These are phyloP conservation scores for Calonectria pauciramosa DNA, from an alignment of 2,329 filamentous ascomycete species.

Conservation along the genomic window DNA sequence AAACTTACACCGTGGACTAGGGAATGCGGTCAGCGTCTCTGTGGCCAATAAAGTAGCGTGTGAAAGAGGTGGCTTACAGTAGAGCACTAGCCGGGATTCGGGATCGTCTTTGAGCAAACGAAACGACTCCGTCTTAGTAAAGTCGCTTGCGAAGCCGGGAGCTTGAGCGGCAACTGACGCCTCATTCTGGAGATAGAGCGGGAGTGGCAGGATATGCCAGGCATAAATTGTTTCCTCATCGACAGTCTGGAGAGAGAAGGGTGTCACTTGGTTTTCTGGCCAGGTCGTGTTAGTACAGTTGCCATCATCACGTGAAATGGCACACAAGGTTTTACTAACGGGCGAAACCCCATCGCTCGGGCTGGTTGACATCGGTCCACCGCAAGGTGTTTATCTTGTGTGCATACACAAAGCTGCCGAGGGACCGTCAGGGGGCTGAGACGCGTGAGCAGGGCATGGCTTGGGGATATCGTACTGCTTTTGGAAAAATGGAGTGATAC, in stretches of 20 bases:
- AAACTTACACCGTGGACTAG: conserved; percentile 73
- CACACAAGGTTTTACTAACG: conserved; percentile 63
- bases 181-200: conserved; percentile 81
- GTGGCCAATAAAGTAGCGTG: conserved; percentile 7
- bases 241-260: conserved; percentile 81
- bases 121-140: conserved; percentile 71
- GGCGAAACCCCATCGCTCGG: conserved; percentile 88
- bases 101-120: conserved; percentile 74
- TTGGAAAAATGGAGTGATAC: conserved; percentile 80
- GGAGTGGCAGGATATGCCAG: conserved; percentile 90
- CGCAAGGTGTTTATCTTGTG: conserved; percentile 82
- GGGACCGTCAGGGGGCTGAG: conserved; percentile 28
- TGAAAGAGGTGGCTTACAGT: conserved; percentile 61
- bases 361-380: conserved; percentile 80
- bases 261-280: conserved; percentile 86
- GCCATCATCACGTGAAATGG: background rate
- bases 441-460: conserved; percentile 41
- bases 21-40: conserved; percentile 20
- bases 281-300: conserved; percentile 17
- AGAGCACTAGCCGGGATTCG: conserved; percentile 73
- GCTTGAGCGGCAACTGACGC: conserved; percentile 67
- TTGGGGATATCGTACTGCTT: conserved; percentile 71
- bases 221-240: conserved; percentile 86
- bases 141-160: conserved; percentile 64
- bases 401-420: conserved; percentile 81